Evolutionary conservation across 2,329 filamentous ascomycete genomes (phyloP).

Genomic region (Neopestalotiopsis clavispora): DNA sequence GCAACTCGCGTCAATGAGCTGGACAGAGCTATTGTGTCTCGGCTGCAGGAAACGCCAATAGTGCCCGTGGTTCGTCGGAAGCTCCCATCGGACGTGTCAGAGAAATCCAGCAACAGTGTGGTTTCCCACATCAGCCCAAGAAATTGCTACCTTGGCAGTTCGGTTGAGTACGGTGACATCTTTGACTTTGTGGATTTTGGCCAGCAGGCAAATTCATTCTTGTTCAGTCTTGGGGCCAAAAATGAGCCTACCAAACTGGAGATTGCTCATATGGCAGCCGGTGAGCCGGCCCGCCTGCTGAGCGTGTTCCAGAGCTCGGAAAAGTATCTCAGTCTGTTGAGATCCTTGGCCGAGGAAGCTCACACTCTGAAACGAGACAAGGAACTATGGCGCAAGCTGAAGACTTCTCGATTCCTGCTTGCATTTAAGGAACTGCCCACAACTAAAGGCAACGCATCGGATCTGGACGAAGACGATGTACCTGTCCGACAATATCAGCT

Average conservation of each 20-base stretch:
- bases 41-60: slow-evolving; percentile 69
- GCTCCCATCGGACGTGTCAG: slow-evolving; percentile 24
- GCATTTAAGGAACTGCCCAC: slow-evolving; percentile 76
- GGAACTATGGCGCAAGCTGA: slow-evolving; percentile 77
- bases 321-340: slow-evolving; percentile 84
- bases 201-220: slow-evolving; percentile 81
- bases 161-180: slow-evolving; percentile 77
- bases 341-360: slow-evolving; percentile 78
- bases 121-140: slow-evolving; percentile 69
- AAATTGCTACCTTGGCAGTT: slow-evolving; percentile 79
- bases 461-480: slow-evolving; percentile 64
- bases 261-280: slow-evolving; percentile 81
- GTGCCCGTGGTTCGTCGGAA: slow-evolving; percentile 65
- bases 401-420: slow-evolving; percentile 75
- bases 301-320: slow-evolving; percentile 80
- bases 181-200: slow-evolving; percentile 98
- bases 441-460: slow-evolving; percentile 51
- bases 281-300: slow-evolving; percentile 81
- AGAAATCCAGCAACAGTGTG: slow-evolving; percentile 43
- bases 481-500: slow-evolving; percentile 81
- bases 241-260: slow-evolving; percentile 87
- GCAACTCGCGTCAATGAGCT: slow-evolving; percentile 78
- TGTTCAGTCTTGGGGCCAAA: slow-evolving; percentile 88
- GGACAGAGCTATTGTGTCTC: slow-evolving; percentile 61
- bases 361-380: slow-evolving; percentile 77